Percentiles rank a stretch among this genome's conserved stretches.
phyloP scores from a whole-genome alignment of 768 basidiomycete genomes.

The Clitopilus passeckerianus region DNA sequence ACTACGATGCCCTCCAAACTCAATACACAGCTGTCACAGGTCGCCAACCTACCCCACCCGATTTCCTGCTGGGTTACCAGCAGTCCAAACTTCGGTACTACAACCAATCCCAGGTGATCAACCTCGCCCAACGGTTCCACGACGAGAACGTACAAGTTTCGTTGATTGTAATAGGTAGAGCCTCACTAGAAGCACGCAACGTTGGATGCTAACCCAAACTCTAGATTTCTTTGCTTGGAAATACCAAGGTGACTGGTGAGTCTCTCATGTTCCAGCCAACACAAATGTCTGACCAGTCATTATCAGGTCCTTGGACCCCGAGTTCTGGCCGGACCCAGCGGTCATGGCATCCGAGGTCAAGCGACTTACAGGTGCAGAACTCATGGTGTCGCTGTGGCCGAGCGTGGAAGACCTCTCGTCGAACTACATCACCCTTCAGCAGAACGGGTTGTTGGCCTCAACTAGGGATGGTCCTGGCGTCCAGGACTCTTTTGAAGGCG shows the following conservation, averaged over 20 bases:
- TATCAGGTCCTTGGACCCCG: constrained; percentile 26
- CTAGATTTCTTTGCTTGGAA: constrained; percentile 33
- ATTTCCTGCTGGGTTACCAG: constrained; percentile 30
- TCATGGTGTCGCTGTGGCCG: constrained; percentile 35
- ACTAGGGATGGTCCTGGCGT: constrained; percentile 30
- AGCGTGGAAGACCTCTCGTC: constrained; percentile 30
- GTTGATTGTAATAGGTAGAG: constrained; percentile 26
- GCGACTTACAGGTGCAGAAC: constrained; percentile 27
- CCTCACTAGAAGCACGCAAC: not conserved
- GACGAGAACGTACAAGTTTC: constrained; percentile 30
- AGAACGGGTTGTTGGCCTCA: constrained; percentile 25
- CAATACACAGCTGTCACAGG: constrained; percentile 32
- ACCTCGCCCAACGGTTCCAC: constrained; percentile 29
- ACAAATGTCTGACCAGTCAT: not conserved
- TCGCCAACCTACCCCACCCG: constrained; percentile 31
- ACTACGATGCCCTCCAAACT: constrained; percentile 28
- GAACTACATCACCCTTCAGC: constrained; percentile 25
- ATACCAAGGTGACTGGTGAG: constrained; percentile 31
- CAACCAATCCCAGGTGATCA: constrained; percentile 27
- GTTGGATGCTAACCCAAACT: not conserved
- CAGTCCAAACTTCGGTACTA: constrained; percentile 32
- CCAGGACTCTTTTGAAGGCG: constrained; percentile 28
- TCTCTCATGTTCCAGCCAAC: not conserved
- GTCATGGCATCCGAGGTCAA: constrained; percentile 28
- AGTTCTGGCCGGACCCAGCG: constrained; percentile 28